Percentiles rank a stretch among this genome's conserved stretches.
Conservation (phyloP, 257 asterid species). For the Plantago elongata region DNA sequence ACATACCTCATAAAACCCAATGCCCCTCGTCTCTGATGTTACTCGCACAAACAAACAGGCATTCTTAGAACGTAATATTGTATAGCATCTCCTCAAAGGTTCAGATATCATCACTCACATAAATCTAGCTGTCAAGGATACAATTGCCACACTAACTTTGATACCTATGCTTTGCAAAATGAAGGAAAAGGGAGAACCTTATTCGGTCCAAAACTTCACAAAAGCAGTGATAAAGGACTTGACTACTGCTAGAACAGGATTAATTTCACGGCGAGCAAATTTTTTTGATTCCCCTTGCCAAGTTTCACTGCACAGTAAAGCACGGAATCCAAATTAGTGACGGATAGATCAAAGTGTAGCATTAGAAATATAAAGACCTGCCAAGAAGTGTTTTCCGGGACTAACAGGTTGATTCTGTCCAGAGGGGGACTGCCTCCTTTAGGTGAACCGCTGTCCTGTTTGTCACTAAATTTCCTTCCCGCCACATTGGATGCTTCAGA, state of each 20-base stretch:
- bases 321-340: constrained; percentile 15
- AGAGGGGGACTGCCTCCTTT: constrained; percentile 35
- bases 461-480: constrained; percentile 22
- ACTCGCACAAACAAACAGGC: too few species aligned
- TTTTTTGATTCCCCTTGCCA: constrained; percentile 43
- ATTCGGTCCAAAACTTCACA: constrained; percentile 63
- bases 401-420: constrained; percentile 57
- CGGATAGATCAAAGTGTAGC: constrained; percentile 1
- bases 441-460: constrained; percentile 25
- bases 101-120: constrained; percentile 10
- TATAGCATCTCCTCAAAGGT: neutral
- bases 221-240: constrained; percentile 51
- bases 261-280: constrained; percentile 33
- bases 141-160: constrained; percentile 9
- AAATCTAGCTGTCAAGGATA: constrained; percentile 5
- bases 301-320: constrained; percentile 42
- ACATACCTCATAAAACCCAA: too few species aligned
- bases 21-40: too few species aligned
- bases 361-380: neutral
- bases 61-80: too few species aligned
- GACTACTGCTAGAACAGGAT: constrained; percentile 47
- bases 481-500: constrained; percentile 24
- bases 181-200: constrained; percentile 9
- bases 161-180: constrained; percentile 12
- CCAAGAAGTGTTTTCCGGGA: neutral